Evolutionary conservation across 768 basidiomycete species (phyloP).

Genomic region (Boletus vermiculosoides): DNA sequence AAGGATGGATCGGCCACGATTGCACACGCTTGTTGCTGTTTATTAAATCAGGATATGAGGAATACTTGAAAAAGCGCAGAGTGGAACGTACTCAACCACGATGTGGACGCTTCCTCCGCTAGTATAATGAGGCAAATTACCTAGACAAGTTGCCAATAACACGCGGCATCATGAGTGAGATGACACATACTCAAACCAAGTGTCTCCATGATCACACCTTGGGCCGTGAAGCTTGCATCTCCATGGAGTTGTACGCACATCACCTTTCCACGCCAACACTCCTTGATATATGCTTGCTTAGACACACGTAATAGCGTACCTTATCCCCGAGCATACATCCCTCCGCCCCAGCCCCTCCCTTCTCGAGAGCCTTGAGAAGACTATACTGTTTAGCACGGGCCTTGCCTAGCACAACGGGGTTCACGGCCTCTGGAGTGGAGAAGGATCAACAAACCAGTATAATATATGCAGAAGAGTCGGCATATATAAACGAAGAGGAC

Average conservation of each 20-base stretch:
- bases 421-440: slow-evolving; percentile 65
- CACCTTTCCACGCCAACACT: slow-evolving; percentile 49
- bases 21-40: no score
- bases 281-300: not conserved
- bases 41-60: no score
- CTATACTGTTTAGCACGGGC: slow-evolving; percentile 89
- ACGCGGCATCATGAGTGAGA: not conserved
- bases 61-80: not conserved
- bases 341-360: slow-evolving; percentile 19
- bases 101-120: slow-evolving; percentile 89
- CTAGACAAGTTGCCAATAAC: slow-evolving; percentile 35
- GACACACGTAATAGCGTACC: slow-evolving; percentile 7
- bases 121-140: slow-evolving; percentile 87
- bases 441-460: not conserved
- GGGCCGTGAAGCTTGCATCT: slow-evolving; percentile 88
- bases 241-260: slow-evolving; percentile 92
- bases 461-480: not conserved
- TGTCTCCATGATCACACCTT: slow-evolving; percentile 87
- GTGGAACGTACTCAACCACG: slow-evolving; percentile 75
- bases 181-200: slow-evolving; percentile 70
- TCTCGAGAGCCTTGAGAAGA: slow-evolving; percentile 63
- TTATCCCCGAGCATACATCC: slow-evolving; percentile 34
- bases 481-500: slow-evolving; percentile 4
- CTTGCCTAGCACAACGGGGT: slow-evolving; percentile 85
- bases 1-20: no score